Evolutionary conservation across 352 stramenopile genomes (phyloP), one percentile per base, ranked within the genome.

Genomic region (Plasmopara muralis): DNA sequence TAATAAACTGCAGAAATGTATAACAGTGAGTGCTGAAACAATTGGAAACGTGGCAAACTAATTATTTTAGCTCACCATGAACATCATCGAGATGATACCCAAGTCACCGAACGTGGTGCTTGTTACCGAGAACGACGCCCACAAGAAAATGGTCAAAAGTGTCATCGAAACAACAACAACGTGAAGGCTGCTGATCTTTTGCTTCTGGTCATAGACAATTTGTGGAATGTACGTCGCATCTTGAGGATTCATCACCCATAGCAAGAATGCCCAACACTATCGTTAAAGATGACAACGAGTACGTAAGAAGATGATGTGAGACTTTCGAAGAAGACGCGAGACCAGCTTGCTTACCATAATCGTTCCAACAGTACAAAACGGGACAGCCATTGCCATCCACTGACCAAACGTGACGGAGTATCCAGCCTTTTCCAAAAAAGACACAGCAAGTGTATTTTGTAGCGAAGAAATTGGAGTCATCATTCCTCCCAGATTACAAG

Each of bases 381-480:
- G 89, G 15, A 95, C 70, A 12, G 85, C 83, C 30, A 96, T 72
- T 5, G 76, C 74, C 74, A 97, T 95, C 89, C 89, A 97, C 44
- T 90, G 61, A 46, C 88, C 88, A 63, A 97, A 97, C 5, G 85
- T 93, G 47, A 96, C 75, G 40, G 57, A 83, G 56, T 92, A 93
- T 10, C 84, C 84, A 37, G 82, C 82, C 50, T 94, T 94, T 49
- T 94, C 82, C 43, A 94, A 47, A 46, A 89, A 94, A 9, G 82
- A 92, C 37, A 92, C 81, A 0, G 84, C 84, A 15, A 94, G 62
- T 1, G 82, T 91, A 58, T 94, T 94, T 47, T 97, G 89, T 20
- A 97, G 64, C 48, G 85, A 96, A 38, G 89, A 89, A 61, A 97
- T 97, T 0, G 89, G 89, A 14, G 89, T 96, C 81, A 97, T 94